Percentiles rank a stretch among this genome's conserved stretches.
Evolutionary conservation across 2,329 filamentous ascomycete genomes (phyloP).

Genomic region (Hypoxylon sp.): DNA sequence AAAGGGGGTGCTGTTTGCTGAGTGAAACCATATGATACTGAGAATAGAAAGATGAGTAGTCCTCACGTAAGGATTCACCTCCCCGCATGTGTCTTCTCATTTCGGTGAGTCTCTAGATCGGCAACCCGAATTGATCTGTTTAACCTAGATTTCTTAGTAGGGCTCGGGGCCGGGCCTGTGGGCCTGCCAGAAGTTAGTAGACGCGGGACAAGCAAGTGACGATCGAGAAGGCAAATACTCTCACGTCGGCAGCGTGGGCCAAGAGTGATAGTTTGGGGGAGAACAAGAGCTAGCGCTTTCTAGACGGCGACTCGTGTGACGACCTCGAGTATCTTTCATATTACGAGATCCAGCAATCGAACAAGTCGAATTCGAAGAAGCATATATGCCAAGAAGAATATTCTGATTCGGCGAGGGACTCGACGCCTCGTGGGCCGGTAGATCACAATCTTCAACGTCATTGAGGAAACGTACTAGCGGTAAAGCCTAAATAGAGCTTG

Average conservation of each 20-base stretch:
- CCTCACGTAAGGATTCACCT: background rate
- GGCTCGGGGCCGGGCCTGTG: background rate
- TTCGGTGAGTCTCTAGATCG: background rate
- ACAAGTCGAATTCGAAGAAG: constrained; percentile 19
- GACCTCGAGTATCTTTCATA: background rate
- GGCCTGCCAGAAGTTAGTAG: background rate
- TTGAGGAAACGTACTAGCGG: constrained; percentile 22
- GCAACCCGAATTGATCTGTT: background rate
- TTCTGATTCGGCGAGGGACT: constrained; percentile 5
- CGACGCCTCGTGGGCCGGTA: constrained; percentile 10
- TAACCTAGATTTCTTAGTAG: background rate
- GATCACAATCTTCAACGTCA: constrained; percentile 28
- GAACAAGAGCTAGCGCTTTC: background rate
- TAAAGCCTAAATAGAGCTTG: constrained; percentile 11
- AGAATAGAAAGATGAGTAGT: background rate
- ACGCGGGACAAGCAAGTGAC: background rate
- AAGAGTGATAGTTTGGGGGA: background rate
- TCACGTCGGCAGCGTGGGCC: background rate
- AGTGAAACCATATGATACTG: background rate
- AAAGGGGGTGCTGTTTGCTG: background rate
- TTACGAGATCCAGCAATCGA: constrained; percentile 4
- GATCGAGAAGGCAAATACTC: background rate
- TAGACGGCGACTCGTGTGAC: background rate
- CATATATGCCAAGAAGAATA: constrained; percentile 5
- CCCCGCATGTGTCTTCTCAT: background rate